These are phyloP conservation scores for Debaryomyces coudertii DNA, from an alignment of 1,139 yeast species.

Conservation along the genomic window DNA sequence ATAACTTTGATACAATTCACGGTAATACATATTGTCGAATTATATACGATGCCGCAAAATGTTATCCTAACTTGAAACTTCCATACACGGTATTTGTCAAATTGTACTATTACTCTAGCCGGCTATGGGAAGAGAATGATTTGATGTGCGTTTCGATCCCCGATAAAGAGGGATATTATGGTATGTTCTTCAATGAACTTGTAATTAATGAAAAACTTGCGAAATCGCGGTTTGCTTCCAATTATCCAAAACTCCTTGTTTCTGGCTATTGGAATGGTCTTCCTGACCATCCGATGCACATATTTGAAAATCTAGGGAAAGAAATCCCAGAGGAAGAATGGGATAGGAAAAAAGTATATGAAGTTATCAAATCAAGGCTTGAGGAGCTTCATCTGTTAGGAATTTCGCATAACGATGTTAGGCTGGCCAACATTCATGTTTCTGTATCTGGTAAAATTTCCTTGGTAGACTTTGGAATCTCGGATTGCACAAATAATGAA, in stretches of 20 bases:
- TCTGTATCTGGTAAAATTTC: slow-evolving; percentile 7
- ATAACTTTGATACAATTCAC: slow-evolving; percentile 3
- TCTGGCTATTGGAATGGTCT: slow-evolving; percentile 12
- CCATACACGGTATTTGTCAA: slow-evolving; percentile 9
- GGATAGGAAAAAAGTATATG: slow-evolving; percentile 4
- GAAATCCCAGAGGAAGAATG: slow-evolving; percentile 3
- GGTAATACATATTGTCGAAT: slow-evolving; percentile 8
- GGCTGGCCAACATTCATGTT: slow-evolving; percentile 5
- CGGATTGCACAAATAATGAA: slow-evolving; percentile 9
- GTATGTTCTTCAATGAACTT: slow-evolving; percentile 10
- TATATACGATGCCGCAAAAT: slow-evolving; percentile 1
- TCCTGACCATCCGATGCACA: slow-evolving; percentile 8
- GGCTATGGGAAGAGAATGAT: slow-evolving; percentile 4
- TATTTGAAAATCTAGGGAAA: slow-evolving; percentile 8
- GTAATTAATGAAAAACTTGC: slow-evolving; percentile 10
- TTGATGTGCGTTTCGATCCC: slow-evolving; percentile 6
- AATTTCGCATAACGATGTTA: slow-evolving; percentile 9
- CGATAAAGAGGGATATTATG: slow-evolving; percentile 5
- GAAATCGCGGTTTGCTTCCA: slow-evolving; percentile 7
- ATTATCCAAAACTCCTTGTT: slow-evolving; percentile 12
- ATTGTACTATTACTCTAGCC: slow-evolving; percentile 8
- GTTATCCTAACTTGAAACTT: slow-evolving; percentile 7
- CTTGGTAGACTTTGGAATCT: slow-evolving; percentile 7
- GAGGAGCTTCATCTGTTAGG: slow-evolving; percentile 8
- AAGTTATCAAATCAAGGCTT: slow-evolving; percentile 6